Percentiles rank a stretch among this genome's conserved stretches.
These are phyloP conservation scores for Aspergillus sojae DNA, from an alignment of 2,329 filamentous ascomycete species.

Conservation along the genomic window DNA sequence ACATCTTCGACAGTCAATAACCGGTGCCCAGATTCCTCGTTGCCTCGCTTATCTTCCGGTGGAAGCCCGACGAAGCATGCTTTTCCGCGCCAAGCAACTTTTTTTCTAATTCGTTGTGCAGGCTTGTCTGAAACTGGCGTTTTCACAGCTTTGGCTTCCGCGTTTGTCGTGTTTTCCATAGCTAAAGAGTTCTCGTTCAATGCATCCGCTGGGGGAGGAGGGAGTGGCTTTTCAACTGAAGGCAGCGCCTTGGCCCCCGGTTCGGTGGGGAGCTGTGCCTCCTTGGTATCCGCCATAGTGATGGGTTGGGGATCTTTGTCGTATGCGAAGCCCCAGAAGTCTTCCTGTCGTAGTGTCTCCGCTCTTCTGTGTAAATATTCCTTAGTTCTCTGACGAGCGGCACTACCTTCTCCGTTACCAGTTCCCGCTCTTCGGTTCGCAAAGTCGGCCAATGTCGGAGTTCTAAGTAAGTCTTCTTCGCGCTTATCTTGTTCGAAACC, in stretches of 20 bases:
- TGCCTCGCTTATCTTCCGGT: conserved; percentile 66
- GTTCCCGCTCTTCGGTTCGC: conserved; percentile 27
- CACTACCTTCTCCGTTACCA: conserved; percentile 20
- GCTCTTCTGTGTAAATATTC: conserved; percentile 41
- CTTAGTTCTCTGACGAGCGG: conserved; percentile 32
- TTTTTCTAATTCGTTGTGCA: conserved; percentile 60
- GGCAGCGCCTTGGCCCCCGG: conserved; percentile 24
- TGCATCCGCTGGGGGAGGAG: conserved; percentile 36
- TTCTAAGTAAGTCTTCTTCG: conserved; percentile 43
- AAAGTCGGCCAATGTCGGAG: conserved; percentile 43
- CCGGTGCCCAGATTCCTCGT: conserved; percentile 39
- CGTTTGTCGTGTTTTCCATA: conserved; percentile 14
- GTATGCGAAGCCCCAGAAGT: conserved; percentile 50
- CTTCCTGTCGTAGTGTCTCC: conserved; percentile 47
- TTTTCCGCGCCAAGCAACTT: conserved; percentile 74
- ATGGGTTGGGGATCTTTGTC: conserved; percentile 39
- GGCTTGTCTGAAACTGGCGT: conserved; percentile 20
- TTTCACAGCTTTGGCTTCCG: conserved; percentile 16
- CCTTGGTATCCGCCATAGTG: conserved; percentile 37
- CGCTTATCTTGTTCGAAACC: conserved; percentile 43
- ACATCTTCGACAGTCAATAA: conserved; percentile 45
- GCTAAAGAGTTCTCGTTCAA: conserved; percentile 12
- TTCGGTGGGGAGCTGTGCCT: conserved; percentile 25
- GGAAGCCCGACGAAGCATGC: conserved; percentile 72
- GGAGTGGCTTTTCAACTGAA: conserved; percentile 44